A percentile compares a stretch with the other conserved stretches of the same genome.
Conservation (phyloP, 1,284 basidiomycete species). For the Malassezia psittaci region DNA sequence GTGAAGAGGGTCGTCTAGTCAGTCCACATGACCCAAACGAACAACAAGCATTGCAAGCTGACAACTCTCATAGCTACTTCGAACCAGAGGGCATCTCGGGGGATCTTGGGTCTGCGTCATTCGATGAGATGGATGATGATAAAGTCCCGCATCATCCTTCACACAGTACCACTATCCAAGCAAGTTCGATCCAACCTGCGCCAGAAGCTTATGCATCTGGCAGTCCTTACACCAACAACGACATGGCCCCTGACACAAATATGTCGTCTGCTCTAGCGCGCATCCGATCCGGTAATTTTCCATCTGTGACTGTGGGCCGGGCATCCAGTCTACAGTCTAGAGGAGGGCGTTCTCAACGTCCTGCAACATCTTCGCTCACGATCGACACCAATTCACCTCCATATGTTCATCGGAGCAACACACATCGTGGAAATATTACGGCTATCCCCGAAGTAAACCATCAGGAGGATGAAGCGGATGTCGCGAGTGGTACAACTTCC, state of each 20-base stretch:
- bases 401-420: neutral
- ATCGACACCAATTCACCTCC: neutral
- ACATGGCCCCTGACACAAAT: neutral
- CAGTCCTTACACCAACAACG: neutral
- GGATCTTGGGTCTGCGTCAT: slow-evolving; percentile 4
- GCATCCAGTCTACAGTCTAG: slow-evolving; percentile 10
- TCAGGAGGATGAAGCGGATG: slow-evolving; percentile 1
- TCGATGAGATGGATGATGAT: slow-evolving; percentile 11
- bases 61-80: neutral
- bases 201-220: neutral
- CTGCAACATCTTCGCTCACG: neutral
- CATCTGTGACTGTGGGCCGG: slow-evolving; percentile 11
- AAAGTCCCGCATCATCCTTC: neutral
- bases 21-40: neutral
- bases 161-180: too few species aligned
- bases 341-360: neutral
- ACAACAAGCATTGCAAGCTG: neutral
- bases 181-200: neutral
- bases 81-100: neutral
- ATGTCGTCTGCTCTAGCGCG: slow-evolving; percentile 2
- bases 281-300: slow-evolving; percentile 10
- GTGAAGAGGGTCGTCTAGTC: neutral
- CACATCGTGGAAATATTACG: neutral
- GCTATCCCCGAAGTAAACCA: neutral
- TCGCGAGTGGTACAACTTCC: neutral